phyloP scores from a whole-genome alignment of 179 eudicot genomes.

The Spergularia azorica region DNA sequence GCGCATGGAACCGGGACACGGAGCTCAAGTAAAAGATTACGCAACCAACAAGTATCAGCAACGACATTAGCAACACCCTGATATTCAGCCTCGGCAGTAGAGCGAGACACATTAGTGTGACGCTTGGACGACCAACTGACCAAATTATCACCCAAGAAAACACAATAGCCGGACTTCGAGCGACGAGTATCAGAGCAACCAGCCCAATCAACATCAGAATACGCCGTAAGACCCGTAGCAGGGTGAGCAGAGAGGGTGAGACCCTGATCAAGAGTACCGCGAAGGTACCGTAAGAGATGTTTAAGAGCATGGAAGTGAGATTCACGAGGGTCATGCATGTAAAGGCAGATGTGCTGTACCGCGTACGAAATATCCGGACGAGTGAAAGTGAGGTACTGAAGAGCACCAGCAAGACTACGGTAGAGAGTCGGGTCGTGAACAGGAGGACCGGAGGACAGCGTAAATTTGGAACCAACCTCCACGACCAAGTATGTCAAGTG shows the following conservation, averaged over 20 bases:
- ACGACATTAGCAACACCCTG: background rate
- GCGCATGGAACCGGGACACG: background rate
- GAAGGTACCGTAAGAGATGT: background rate
- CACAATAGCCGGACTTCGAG: no score
- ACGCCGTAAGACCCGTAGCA: background rate
- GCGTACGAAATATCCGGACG: background rate
- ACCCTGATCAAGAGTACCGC: background rate
- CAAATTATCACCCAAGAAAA: background rate
- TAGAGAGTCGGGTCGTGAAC: background rate
- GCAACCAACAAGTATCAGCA: background rate
- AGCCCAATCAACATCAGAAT: background rate
- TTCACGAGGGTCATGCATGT: background rate
- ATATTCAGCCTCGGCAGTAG: background rate
- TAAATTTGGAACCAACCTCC: background rate
- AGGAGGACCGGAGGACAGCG: background rate
- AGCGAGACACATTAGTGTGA: background rate
- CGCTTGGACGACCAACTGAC: background rate
- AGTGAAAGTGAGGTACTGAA: background rate
- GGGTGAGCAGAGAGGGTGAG: background rate
- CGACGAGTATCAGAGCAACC: background rate
- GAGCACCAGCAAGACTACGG: background rate
- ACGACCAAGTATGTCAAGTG: background rate
- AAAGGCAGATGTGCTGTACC: background rate
- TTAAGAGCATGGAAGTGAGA: background rate
- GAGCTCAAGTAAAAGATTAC: background rate